phyloP scores from a whole-genome alignment of 306 rosid species.

The Malus sylvestris region DNA sequence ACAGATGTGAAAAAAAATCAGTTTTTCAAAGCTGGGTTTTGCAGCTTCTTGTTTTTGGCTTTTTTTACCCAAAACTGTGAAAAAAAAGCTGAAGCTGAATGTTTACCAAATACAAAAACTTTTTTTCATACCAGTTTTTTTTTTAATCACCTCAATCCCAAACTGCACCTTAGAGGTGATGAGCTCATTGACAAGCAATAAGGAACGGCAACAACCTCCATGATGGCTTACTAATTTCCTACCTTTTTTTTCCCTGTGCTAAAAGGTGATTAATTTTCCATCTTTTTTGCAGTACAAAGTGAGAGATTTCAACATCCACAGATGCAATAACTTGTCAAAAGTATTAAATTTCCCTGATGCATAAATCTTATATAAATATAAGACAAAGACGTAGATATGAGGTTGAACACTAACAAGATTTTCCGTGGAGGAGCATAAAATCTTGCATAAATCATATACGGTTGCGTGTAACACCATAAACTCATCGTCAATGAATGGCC shows the following conservation, averaged over 20 bases:
- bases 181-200: constrained; percentile 7
- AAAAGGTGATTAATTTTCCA: background rate
- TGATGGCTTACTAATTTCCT: background rate
- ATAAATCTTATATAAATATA: background rate
- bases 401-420: background rate
- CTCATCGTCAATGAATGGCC: constrained; percentile 3
- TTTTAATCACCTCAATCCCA: no score
- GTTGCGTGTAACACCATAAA: constrained; percentile 26
- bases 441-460: background rate
- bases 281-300: constrained; percentile 8
- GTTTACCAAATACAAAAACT: no score
- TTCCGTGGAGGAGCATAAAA: background rate
- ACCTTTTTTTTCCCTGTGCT: background rate
- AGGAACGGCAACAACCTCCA: constrained; percentile 3
- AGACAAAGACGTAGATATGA: constrained; percentile 9
- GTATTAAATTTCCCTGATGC: background rate
- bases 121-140: no score
- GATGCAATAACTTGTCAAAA: background rate
- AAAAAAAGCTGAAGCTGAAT: no score
- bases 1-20: no score
- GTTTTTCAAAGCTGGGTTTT: no score
- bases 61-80: no score
- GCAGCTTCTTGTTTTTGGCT: no score
- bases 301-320: constrained; percentile 10
- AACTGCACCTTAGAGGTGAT: background rate